phyloP scores from a whole-genome alignment of 164 flowering plant genomes.

The Vitis rupestris region DNA sequence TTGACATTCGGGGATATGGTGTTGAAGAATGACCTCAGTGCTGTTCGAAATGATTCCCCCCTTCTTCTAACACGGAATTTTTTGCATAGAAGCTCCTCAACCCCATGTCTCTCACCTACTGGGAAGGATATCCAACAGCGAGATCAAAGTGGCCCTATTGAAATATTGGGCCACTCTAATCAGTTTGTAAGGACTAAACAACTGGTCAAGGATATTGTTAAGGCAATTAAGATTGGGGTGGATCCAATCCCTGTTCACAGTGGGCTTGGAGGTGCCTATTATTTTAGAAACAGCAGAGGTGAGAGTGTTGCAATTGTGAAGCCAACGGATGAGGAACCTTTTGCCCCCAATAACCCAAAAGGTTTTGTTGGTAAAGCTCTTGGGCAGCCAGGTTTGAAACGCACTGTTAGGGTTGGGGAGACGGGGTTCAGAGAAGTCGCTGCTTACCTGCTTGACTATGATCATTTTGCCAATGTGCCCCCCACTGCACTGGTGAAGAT shows the following conservation, averaged over 20 bases:
- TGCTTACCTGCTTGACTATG: slow-evolving; percentile 68
- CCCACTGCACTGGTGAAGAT: slow-evolving; percentile 72
- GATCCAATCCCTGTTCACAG: slow-evolving; percentile 61
- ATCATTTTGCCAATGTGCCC: slow-evolving; percentile 72
- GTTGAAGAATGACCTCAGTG: slow-evolving; percentile 67
- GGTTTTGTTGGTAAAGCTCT: slow-evolving; percentile 79
- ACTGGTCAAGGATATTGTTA: slow-evolving; percentile 55
- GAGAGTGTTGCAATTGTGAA: slow-evolving; percentile 75
- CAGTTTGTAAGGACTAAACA: slow-evolving; percentile 30
- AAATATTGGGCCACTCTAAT: slow-evolving; percentile 54
- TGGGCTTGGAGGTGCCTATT: slow-evolving; percentile 82
- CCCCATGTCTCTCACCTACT: slow-evolving; percentile 70
- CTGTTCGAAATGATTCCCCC: slow-evolving; percentile 62
- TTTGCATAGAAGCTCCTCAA: slow-evolving; percentile 70
- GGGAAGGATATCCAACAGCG: slow-evolving; percentile 55
- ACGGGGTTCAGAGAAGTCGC: slow-evolving; percentile 78
- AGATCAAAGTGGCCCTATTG: slow-evolving; percentile 67
- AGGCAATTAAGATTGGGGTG: slow-evolving; percentile 60
- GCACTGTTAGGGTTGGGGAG: slow-evolving; percentile 76
- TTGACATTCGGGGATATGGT: slow-evolving; percentile 71
- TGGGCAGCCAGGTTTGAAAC: slow-evolving; percentile 73
- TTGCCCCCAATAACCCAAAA: slow-evolving; percentile 80
- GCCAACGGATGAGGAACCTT: slow-evolving; percentile 84
- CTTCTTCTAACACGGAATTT: slow-evolving; percentile 54
- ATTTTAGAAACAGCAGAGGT: slow-evolving; percentile 54